Base-by-base conservation (phyloP, 2,329 filamentous ascomycete genomes). In the Aureobasidium zeae region DNA sequence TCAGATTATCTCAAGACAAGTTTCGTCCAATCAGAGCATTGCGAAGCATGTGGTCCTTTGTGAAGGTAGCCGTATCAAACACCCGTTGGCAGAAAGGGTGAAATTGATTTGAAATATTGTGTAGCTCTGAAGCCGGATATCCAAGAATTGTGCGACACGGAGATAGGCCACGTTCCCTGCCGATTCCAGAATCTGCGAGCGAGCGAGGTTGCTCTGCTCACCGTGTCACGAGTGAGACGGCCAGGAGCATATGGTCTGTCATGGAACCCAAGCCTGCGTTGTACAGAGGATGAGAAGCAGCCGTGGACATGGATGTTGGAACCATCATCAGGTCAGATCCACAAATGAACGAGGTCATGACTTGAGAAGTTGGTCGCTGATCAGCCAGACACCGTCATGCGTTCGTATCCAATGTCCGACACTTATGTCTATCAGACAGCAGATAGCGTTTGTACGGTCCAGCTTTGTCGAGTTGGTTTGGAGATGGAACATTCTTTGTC, bases 121-220 rank as follows among this genome's bases (percentile, higher is more conserved):
- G 37, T 30, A 31, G 37, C 13, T 2, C 10, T 25, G 20, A 32
- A 13, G 28, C 28, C 28, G 28, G 10, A 30, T n/a, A 26, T 30
- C 36, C 16, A 21, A 31, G 26, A 17, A 30, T 28, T n/a, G 39
- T 43, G 39, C 12, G 5, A 43, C 39, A 7, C n/a, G n/a, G n/a
- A n/a, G n/a, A 21, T 29, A 17, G 39, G 39, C 39, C 37, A 41
- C 37, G 37, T 41, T 41, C 28, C 28, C 22, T 43, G 29, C 39
- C 30, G 29, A 33, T 21, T 33, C 39, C 39, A 33, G 29, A 13
- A 43, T 30, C 30, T 19, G 28, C 33, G 39, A n/a, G 22, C 21
- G 39, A 28, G 34, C 17, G n/a, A 34, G 39, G 30, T 43, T 43
- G 39, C 30, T 30, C 28, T 12, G n/a, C 28, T 30, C 28, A 30